Conservation (phyloP, 2,329 filamentous ascomycete species). For the Colletotrichum tofieldiae region DNA sequence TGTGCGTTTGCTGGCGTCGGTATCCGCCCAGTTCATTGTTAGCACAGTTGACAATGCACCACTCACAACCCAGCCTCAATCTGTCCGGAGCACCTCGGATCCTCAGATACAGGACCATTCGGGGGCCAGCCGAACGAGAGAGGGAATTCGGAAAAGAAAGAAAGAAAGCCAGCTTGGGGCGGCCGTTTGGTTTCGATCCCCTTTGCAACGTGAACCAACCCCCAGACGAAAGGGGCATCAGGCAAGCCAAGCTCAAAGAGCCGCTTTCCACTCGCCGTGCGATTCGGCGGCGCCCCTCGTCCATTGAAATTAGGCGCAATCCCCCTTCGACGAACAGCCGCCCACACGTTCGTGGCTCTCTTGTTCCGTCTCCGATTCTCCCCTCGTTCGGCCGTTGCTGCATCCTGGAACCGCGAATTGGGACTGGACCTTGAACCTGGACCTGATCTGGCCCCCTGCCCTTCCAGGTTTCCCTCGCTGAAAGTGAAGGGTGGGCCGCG, state of each 20-base stretch:
- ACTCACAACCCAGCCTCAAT: constrained; percentile 1
- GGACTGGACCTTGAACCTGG: constrained; percentile 32
- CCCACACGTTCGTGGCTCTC: constrained; percentile 24
- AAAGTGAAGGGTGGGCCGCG: constrained; percentile 32
- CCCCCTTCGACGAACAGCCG: constrained; percentile 18
- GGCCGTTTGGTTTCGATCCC: background rate
- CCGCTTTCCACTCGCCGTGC: constrained; percentile 22
- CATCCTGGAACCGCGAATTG: constrained; percentile 24
- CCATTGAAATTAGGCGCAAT: constrained; percentile 37
- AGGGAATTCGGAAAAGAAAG: background rate
- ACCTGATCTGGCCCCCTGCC: constrained; percentile 35
- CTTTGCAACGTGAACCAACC: background rate
- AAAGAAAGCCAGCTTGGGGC: background rate
- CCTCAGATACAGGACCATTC: background rate
- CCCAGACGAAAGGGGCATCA: background rate
- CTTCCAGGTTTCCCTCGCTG: constrained; percentile 20
- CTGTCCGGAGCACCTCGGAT: background rate
- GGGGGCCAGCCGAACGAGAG: background rate
- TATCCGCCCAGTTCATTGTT: constrained; percentile 9
- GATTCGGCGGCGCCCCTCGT: constrained; percentile 37
- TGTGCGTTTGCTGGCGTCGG: constrained; percentile 28
- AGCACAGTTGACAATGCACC: constrained; percentile 12
- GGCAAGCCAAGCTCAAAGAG: constrained; percentile 2
- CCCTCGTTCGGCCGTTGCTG: constrained; percentile 10
- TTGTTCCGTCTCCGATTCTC: constrained; percentile 2